Percentiles rank a stretch among this genome's conserved stretches.
Conservation (phyloP, 768 basidiomycete genomes). For the Leccinum boreale region DNA sequence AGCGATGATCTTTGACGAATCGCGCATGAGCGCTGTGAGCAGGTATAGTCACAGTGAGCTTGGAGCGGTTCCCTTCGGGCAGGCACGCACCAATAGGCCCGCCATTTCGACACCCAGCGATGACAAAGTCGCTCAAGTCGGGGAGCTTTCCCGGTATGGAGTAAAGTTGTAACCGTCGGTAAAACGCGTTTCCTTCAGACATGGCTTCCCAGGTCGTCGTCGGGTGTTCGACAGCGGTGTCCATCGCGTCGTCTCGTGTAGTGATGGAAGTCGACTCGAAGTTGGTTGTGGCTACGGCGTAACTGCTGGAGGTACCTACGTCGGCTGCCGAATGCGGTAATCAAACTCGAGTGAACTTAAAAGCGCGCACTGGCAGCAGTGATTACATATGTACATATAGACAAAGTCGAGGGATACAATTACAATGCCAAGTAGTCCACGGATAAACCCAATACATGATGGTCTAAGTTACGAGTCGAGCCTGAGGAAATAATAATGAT, state of each 20-base stretch:
- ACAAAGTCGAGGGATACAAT: slow-evolving; percentile 1
- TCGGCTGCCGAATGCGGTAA: slow-evolving; percentile 2
- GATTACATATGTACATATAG: not conserved
- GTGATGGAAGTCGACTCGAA: not conserved
- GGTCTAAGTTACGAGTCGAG: slow-evolving; percentile 2
- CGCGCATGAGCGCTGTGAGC: slow-evolving; percentile 77
- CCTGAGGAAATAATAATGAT: slow-evolving; percentile 1
- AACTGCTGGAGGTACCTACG: not conserved
- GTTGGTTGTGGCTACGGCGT: not conserved
- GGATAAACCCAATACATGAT: not conserved
- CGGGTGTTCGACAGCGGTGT: slow-evolving; percentile 60
- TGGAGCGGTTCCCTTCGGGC: not conserved
- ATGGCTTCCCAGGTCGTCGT: slow-evolving; percentile 89
- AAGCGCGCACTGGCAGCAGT: too few species aligned
- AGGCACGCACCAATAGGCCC: slow-evolving; percentile 76
- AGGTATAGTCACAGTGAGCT: not conserved
- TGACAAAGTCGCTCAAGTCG: slow-evolving; percentile 72
- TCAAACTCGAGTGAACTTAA: not conserved
- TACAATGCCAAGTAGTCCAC: slow-evolving; percentile 3
- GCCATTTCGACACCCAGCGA: slow-evolving; percentile 80
- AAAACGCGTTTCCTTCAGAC: slow-evolving; percentile 84
- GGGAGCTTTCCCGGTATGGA: slow-evolving; percentile 76
- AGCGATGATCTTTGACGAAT: slow-evolving; percentile 74
- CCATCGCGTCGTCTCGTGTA: slow-evolving; percentile 18
- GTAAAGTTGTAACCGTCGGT: slow-evolving; percentile 81